These are phyloP conservation scores for Helenozyma rhizophorensis DNA, from an alignment of 805 yeast species.

Conservation along the genomic window DNA sequence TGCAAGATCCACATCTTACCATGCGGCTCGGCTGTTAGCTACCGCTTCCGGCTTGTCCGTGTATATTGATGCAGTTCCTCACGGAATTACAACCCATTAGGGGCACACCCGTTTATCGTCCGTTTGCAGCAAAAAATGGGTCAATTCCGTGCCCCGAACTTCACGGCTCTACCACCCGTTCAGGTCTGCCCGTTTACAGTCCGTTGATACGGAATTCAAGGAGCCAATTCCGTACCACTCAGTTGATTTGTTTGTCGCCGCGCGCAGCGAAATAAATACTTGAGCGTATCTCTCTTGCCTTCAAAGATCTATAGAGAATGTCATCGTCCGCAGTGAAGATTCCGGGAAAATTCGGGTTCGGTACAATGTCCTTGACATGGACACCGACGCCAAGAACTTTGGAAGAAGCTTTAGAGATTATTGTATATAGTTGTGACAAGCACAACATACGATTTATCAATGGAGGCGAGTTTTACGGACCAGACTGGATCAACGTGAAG, in stretches of 20 bases:
- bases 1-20: too few species aligned
- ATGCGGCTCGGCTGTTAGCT: too few species aligned
- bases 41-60: too few species aligned
- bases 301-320: conserved; percentile 1
- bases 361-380: conserved; percentile 83
- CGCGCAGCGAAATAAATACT: neutral
- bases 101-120: too few species aligned
- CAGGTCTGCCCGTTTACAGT: too few species aligned
- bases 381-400: conserved; percentile 51
- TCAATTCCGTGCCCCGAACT: too few species aligned
- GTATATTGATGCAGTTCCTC: too few species aligned
- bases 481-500: conserved; percentile 47
- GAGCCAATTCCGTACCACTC: neutral
- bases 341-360: conserved; percentile 53
- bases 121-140: too few species aligned
- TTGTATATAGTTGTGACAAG: conserved; percentile 37
- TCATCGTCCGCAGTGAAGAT: conserved; percentile 8
- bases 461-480: conserved; percentile 78
- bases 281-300: neutral
- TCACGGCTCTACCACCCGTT: too few species aligned
- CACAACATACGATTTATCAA: conserved; percentile 59
- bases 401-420: conserved; percentile 48
- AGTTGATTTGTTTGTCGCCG: neutral
- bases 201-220: too few species aligned
- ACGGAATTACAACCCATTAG: too few species aligned